Conservation (phyloP, 208 protist species). For the Trypanosoma avium region DNA sequence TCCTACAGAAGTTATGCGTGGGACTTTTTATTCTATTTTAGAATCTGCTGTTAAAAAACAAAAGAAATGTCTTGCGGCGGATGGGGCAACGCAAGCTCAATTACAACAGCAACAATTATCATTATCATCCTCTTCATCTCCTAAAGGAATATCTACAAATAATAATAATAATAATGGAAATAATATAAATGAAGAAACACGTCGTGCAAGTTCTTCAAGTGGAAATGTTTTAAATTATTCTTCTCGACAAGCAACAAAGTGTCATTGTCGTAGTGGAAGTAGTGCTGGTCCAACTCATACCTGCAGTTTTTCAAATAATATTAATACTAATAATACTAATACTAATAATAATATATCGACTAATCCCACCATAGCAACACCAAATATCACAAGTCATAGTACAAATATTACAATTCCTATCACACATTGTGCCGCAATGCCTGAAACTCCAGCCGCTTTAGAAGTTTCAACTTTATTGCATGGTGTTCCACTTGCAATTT, state of each 20-base stretch:
- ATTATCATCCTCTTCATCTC: too few species aligned
- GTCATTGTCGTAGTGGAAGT: slow-evolving; percentile 3
- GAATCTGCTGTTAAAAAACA: slow-evolving; percentile 32
- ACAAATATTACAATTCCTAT: neutral
- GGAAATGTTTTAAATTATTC: neutral
- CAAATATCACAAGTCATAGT: neutral
- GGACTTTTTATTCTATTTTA: slow-evolving; percentile 59
- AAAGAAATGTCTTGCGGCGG: slow-evolving; percentile 10
- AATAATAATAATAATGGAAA: slow-evolving; percentile 12
- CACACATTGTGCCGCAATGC: slow-evolving; percentile 6
- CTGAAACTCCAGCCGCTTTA: neutral
- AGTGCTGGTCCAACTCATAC: neutral
- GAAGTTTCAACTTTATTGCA: slow-evolving; percentile 22
- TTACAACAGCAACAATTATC: slow-evolving; percentile 4
- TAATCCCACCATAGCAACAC: neutral
- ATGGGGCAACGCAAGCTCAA: slow-evolving; percentile 6
- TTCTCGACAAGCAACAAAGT: neutral
- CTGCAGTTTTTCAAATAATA: neutral
- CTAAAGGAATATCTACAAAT: too few species aligned
- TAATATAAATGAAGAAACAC: neutral
- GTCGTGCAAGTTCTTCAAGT: neutral
- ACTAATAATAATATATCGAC: neutral
- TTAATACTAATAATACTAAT: neutral
- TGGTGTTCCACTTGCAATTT: slow-evolving; percentile 39
- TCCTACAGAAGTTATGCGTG: slow-evolving; percentile 54